Conservation (phyloP, 495 filamentous ascomycete genomes). For the Acidomyces sp. region DNA sequence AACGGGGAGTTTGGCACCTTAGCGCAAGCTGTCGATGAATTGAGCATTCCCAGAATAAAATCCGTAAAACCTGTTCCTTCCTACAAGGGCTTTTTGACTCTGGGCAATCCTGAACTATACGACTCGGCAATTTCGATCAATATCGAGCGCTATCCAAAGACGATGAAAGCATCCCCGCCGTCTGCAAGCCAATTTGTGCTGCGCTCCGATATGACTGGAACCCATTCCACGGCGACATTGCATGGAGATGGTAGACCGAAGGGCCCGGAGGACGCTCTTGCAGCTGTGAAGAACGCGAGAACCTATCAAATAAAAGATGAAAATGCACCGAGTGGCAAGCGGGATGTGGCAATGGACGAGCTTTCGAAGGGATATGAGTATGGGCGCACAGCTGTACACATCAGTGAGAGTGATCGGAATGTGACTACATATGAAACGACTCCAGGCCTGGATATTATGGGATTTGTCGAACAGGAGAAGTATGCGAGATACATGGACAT, state of each 20-base stretch:
- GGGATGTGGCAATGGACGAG: conserved; percentile 69
- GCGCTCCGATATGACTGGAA: conserved; percentile 32
- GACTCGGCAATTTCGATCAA: conserved; percentile 69
- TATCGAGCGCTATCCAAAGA: conserved; percentile 81
- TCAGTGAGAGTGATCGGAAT: conserved; percentile 69
- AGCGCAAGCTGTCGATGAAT: conserved; percentile 64
- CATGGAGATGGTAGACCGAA: conserved; percentile 34
- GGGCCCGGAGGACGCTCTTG: conserved; percentile 37
- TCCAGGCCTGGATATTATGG: conserved; percentile 64
- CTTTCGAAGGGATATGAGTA: conserved; percentile 90
- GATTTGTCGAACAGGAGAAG: conserved; percentile 47
- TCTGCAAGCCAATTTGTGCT: conserved; percentile 63
- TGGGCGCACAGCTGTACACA: conserved; percentile 79
- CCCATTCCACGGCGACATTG: conserved; percentile 33
- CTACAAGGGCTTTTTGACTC: conserved; percentile 66
- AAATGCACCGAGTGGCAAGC: conserved; percentile 61
- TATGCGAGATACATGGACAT: conserved; percentile 68
- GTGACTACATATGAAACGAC: conserved; percentile 68
- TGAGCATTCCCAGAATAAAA: conserved; percentile 68
- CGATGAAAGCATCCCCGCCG: conserved; percentile 56
- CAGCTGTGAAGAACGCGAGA: conserved; percentile 54
- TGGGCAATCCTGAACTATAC: conserved; percentile 64
- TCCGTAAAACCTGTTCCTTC: conserved; percentile 52
- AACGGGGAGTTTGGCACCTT: conserved; percentile 69
- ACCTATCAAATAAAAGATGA: conserved; percentile 71